Base-by-base conservation (phyloP, 2,329 filamentous ascomycete species). In the Xylaria sp. region DNA sequence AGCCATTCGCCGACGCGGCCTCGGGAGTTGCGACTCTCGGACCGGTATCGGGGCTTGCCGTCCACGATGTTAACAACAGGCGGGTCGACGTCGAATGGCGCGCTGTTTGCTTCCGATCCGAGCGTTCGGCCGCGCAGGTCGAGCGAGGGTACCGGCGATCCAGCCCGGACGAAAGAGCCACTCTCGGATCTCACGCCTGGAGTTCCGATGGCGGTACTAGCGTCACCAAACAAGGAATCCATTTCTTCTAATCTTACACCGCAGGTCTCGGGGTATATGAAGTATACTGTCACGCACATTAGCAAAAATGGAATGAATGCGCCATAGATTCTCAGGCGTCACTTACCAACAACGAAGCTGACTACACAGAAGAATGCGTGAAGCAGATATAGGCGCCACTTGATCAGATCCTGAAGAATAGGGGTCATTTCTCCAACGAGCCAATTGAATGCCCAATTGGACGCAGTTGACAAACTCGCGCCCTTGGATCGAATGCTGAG, bases 391-490 rank as follows among this genome's bases (percentile, higher is more conserved):
- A 97, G 79, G 39, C 94, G 86, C 94, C 94, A 99, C 69, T 89
- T 85, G 69, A 99, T 97, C 76, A 83, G 86, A 69, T 94, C 91
- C 74, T 99, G 93, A 61, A 97, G 79, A 57, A 97, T 86, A 1
- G 94, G 94, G 0, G 94, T 99, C 80, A 97, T 84, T 75, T 96
- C 91, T 66, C 94, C 94, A 2, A 97, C 94, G 30, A 97, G 80
- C 90, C 92, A 99, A 76, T 99, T 99, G 76, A 94, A 96, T 1
- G 93, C 92, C 94, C 94, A 99, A 73, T 99, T 99, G 37, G 92
- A 88, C 16, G 94, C 94, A 1, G 94, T 97, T 62, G 93, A 97
- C 73, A 99, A 76, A 82, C 92, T 96, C 57, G 94, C 93, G 62
- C 94, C 94, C 80, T 97, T 97, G 61, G 93, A 96, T 69, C 94